phyloP scores from a whole-genome alignment of 257 asterid species.

The Scutellaria baicalensis region DNA sequence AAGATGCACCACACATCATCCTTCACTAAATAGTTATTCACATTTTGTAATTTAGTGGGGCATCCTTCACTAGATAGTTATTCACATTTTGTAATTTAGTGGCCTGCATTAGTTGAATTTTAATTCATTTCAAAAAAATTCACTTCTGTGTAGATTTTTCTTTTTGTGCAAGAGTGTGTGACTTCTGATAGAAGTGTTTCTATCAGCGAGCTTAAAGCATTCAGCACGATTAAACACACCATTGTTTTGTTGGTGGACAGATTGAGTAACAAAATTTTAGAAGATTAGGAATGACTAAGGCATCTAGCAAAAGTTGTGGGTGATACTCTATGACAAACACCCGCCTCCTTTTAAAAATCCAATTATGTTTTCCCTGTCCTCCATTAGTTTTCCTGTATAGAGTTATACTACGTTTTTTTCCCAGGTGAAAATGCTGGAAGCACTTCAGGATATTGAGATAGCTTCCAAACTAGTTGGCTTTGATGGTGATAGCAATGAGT shows the following conservation, averaged over 20 bases:
- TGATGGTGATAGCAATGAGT: slow-evolving; percentile 52
- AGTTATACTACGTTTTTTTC: slow-evolving; percentile 6
- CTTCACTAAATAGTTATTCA: neutral
- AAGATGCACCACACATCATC: neutral
- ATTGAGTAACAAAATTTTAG: neutral
- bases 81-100: neutral
- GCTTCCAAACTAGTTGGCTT: slow-evolving; percentile 91
- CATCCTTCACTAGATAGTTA: neutral
- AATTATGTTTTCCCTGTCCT: neutral
- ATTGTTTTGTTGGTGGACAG: neutral
- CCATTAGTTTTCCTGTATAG: neutral
- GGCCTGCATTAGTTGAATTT: neutral
- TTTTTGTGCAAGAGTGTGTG: neutral
- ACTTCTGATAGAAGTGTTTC: neutral
- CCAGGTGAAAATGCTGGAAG: slow-evolving; percentile 98
- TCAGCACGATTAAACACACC: neutral
- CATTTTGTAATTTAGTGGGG: neutral
- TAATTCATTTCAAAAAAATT: neutral
- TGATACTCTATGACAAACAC: neutral
- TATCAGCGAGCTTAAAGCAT: neutral
- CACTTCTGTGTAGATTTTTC: neutral
- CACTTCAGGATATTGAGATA: slow-evolving; percentile 96
- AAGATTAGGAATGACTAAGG: neutral
- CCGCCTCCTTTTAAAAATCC: neutral
- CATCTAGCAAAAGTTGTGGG: neutral